phyloP scores from a whole-genome alignment of 306 rosid species.

The Mimosa bimucronata region DNA sequence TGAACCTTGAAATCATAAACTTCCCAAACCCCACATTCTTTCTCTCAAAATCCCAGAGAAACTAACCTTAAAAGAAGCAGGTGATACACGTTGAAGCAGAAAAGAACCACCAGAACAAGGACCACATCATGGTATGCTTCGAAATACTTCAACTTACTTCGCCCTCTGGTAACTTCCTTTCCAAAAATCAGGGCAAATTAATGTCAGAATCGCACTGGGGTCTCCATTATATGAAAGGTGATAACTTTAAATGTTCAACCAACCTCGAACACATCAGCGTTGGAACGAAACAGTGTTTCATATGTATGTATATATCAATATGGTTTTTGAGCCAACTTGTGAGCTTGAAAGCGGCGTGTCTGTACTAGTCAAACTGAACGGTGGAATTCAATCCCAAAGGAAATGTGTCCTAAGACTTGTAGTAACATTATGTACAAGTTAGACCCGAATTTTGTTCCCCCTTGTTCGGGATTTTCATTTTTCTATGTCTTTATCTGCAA shows the following conservation, averaged over 20 bases:
- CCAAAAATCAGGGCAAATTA: neutral
- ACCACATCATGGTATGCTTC: neutral
- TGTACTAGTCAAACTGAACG: neutral
- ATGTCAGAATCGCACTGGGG: neutral
- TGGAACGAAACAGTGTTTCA: neutral
- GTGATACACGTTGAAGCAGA: neutral
- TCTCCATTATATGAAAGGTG: neutral
- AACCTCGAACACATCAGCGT: neutral
- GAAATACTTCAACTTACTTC: neutral
- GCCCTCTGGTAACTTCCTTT: neutral
- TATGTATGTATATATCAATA: neutral
- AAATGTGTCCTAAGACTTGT: too few species aligned
- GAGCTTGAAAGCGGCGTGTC: slow-evolving; percentile 19
- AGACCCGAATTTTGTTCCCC: neutral
- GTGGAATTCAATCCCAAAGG: neutral
- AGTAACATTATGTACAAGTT: neutral
- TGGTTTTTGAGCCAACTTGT: neutral
- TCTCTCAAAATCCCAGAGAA: neutral
- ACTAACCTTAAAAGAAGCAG: neutral
- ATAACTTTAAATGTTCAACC: neutral
- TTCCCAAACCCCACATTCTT: slow-evolving; percentile 18
- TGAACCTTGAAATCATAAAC: slow-evolving; percentile 29
- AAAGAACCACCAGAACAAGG: neutral
- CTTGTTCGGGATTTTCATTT: neutral
- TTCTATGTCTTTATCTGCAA: neutral